Base-by-base conservation (phyloP, 2,329 filamentous ascomycete species). In the Penicillium griseofulvum region DNA sequence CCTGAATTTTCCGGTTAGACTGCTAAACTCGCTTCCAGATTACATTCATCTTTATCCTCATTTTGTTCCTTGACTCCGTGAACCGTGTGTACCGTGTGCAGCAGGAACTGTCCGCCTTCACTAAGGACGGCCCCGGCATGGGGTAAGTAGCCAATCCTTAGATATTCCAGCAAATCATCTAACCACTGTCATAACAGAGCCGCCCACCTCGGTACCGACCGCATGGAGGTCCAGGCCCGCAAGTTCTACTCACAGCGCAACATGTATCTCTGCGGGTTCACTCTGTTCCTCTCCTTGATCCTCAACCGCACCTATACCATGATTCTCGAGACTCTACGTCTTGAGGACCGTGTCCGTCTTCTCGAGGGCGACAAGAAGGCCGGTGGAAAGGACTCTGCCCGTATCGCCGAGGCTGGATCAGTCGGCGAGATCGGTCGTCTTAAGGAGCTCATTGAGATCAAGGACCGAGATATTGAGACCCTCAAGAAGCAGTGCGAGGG, bases 211-310 rank as follows among this genome's bases (percentile, higher is more conserved):
- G 93, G 94, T 61, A 88, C 90, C 72, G 94, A 97, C 74, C 93
- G 94, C 62, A 91, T 96, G 84, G 94, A 99, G 79, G 93, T 97
- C 49, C 94, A 99, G 78, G 93, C 94, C 63, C 91, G 94, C 83
- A 99, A 99, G 80, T 99, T 99, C 83, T 99, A 99, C 84, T 96
- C 92, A 59, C 93, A 99, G 81, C 92, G 94, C 77, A 99, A 99
- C 86, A 99, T 99, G 94, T 99, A 99, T 80, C 91, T 99, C 59
- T 97, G 94, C 77, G 94, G 94, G 68, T 99, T 99, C 83, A 99
- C 94, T 5, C 88, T 99, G 61, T 97, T 99, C 86, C 88, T 99
- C 59, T 97, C 93, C 51, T 83, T 99, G 62, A 99, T 99, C 77
- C 90, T 79, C 73, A 97, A 99, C 87, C 93, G 94, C 72, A 99